A percentile compares a stretch with the other conserved stretches of the same genome.
Evolutionary conservation across 2,329 filamentous ascomycete species (phyloP).

Genomic region (Cytospora paraplurivora): DNA sequence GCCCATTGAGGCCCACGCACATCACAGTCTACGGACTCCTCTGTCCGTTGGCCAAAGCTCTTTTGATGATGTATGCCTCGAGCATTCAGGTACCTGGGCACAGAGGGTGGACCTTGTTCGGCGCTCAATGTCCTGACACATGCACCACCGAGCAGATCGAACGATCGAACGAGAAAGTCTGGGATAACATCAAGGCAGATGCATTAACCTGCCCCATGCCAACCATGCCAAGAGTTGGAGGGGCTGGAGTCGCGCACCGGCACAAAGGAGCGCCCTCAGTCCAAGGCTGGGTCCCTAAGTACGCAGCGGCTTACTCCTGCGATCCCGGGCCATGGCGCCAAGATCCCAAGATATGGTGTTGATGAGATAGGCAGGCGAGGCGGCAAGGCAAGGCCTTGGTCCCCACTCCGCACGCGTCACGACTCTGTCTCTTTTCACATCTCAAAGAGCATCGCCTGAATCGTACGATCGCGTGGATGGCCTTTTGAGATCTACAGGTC

Average conservation of each 20-base stretch:
- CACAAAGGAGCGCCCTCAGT: not conserved
- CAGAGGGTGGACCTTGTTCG: no score
- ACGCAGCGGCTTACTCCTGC: not conserved
- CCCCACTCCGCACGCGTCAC: not conserved
- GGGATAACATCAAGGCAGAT: no score
- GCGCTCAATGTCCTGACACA: no score
- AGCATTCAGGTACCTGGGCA: no score
- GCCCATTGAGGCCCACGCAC: no score
- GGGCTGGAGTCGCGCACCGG: not conserved
- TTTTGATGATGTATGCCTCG: no score
- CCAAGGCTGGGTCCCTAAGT: not conserved
- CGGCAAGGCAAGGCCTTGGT: not conserved
- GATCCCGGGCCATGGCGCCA: constrained; percentile 6
- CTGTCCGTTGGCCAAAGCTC: no score
- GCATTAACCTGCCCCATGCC: no score
- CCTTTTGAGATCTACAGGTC: no score
- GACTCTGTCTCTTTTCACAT: not conserved
- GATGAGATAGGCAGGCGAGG: constrained; percentile 1
- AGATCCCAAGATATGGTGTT: constrained; percentile 10
- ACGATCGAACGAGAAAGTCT: no score
- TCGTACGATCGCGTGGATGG: not conserved
- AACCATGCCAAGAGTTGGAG: constrained; percentile 3
- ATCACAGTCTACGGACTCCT: no score
- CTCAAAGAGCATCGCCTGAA: not conserved
- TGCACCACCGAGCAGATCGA: no score